Conservation (phyloP, 2,329 filamentous ascomycete species). For the Penicillium sp. region DNA sequence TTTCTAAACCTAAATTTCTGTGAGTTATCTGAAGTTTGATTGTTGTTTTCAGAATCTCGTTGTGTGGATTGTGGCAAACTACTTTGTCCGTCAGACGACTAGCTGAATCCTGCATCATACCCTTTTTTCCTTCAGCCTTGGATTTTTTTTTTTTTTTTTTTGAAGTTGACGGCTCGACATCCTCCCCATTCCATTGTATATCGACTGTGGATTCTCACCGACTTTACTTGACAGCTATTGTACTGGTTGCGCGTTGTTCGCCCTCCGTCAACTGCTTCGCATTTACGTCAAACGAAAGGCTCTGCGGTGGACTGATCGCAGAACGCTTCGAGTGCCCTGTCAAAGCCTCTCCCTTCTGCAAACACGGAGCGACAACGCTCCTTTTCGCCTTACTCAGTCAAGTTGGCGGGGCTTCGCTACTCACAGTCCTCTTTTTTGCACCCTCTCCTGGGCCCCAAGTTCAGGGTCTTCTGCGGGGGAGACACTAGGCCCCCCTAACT, state of each 20-base stretch:
- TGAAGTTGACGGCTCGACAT: background rate
- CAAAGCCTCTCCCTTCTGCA: slow-evolving; percentile 28
- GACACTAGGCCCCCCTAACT: slow-evolving; percentile 98
- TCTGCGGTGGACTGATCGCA: slow-evolving; percentile 22
- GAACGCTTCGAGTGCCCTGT: slow-evolving; percentile 21
- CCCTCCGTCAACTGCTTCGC: slow-evolving; percentile 5
- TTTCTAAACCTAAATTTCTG: slow-evolving; percentile 13
- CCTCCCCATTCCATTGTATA: background rate
- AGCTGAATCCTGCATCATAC: slow-evolving; percentile 11
- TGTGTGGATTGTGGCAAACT: slow-evolving; percentile 11
- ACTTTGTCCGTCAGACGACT: slow-evolving; percentile 12
- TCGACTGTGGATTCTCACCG: background rate
- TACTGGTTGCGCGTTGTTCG: slow-evolving; percentile 1
- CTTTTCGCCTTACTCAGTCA: slow-evolving; percentile 65
- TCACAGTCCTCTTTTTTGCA: slow-evolving; percentile 74
- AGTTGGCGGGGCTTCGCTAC: slow-evolving; percentile 87
- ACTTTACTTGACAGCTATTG: background rate
- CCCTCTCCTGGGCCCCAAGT: slow-evolving; percentile 89
- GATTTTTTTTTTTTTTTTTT: background rate
- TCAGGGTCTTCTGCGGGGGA: slow-evolving; percentile 95
- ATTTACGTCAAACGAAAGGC: slow-evolving; percentile 20
- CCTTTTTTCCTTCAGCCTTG: background rate
- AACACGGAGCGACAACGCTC: slow-evolving; percentile 49
- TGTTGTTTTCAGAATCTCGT: background rate
- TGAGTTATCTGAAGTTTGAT: slow-evolving; percentile 20